Evolutionary conservation across 2,329 filamentous ascomycete species (phyloP), one percentile per base, ranked within the genome.

Genomic region (Dactylellina sp.): DNA sequence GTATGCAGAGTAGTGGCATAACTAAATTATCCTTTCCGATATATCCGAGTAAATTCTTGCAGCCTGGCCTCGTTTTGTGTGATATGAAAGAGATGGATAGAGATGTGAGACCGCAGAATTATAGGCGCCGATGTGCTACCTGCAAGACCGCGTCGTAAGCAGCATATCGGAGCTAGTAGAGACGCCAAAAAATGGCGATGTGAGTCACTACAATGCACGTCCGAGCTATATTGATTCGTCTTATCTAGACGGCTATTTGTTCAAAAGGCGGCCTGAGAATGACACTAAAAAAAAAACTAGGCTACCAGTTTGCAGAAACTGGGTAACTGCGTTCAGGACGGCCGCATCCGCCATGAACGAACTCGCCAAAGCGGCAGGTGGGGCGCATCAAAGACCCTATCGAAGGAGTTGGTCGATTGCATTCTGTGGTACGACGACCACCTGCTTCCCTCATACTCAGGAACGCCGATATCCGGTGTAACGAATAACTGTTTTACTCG

Each of bases 321-420:
- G 56, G 64, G 61, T 70, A 70, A 49, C 57, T 71, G 65, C 65
- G 52, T 68, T 42, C 50, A 7, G 47, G 40, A 44, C 44, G 53
- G 56, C 24, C 20, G 63, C 16, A 53, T 46, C 63, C 63, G 55
- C 63, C 53, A 35, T n/a, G n/a, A n/a, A 47, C 25, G 28, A 42
- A 35, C 56, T 71, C 57, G 37, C n/a, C n/a, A 71, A 71, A 62
- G 65, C 65, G 65, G 65, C 65, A 71, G 65, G 65, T 71, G 65
- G 56, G 56, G 55, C 47, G 56, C 25, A 53, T 60, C 35, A 49
- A 37, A 65, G 35, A 44, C 32, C 39, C 12, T 53, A 32, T n/a
- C 62, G 52, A 49, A 37, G 25, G 24, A 9, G 22, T 7, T 35
- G 7, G n/a, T 35, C 28, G 28, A 28, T n/a, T n/a, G n/a, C n/a